Conservation (phyloP, 192 early-diverging fungal genomes). For the Backusella circina region DNA sequence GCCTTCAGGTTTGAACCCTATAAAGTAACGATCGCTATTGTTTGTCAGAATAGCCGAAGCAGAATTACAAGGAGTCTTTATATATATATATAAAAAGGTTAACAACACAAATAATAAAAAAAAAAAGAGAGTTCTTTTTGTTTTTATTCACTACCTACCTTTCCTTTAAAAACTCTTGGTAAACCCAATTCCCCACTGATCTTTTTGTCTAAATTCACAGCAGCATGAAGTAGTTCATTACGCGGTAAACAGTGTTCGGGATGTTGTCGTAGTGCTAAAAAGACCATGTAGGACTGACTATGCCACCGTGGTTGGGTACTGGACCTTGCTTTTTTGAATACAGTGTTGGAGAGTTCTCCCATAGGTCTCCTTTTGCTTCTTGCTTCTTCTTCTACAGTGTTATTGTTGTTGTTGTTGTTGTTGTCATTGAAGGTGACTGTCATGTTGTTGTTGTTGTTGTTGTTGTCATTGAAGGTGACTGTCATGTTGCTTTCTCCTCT, state of each 20-base stretch:
- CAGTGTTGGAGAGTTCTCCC: neutral
- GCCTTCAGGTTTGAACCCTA: slow-evolving; percentile 65
- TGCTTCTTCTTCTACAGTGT: neutral
- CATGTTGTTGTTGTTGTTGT: neutral
- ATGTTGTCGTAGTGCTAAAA: slow-evolving; percentile 71
- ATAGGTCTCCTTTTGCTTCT: neutral
- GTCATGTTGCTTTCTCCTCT: neutral
- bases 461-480: neutral
- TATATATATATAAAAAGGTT: neutral
- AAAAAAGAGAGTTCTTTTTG: slow-evolving; percentile 28
- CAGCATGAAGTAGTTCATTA: slow-evolving; percentile 67
- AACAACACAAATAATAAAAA: neutral
- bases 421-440: neutral
- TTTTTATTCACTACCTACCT: slow-evolving; percentile 47
- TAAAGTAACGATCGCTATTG: slow-evolving; percentile 74
- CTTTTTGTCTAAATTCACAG: slow-evolving; percentile 74
- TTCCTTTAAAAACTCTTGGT: slow-evolving; percentile 82
- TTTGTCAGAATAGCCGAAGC: slow-evolving; percentile 73
- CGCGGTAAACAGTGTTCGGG: slow-evolving; percentile 66
- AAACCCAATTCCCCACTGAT: slow-evolving; percentile 68
- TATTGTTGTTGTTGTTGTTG: neutral
- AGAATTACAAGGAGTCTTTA: slow-evolving; percentile 73
- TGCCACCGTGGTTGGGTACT: slow-evolving; percentile 75
- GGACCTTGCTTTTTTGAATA: neutral
- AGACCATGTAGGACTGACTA: slow-evolving; percentile 83